phyloP scores from a whole-genome alignment of 2,329 filamentous ascomycete genomes.

The Cladosporium austrohemisphaericum region DNA sequence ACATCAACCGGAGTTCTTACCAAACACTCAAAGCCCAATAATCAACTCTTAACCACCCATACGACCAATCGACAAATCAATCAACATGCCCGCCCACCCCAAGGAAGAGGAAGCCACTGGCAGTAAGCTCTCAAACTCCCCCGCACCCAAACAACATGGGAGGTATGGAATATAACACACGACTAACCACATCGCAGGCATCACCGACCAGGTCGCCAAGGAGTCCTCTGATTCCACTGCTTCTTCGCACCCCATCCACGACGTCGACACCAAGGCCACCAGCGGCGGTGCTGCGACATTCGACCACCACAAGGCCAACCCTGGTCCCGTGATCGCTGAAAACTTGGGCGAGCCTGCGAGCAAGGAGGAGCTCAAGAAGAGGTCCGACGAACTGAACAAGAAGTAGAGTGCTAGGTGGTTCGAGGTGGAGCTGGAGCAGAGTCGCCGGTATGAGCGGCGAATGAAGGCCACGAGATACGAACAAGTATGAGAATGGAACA shows the following conservation, averaged over 20 bases:
- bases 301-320: conserved; percentile 42
- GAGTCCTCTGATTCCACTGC: conserved; percentile 42
- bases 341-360: conserved; percentile 43
- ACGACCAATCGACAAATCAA: background rate
- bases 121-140: conserved; percentile 31
- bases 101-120: conserved; percentile 37
- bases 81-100: conserved; percentile 41
- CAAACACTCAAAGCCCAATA: background rate
- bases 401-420: conserved; percentile 4
- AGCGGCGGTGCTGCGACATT: conserved; percentile 35
- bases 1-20: no score
- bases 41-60: background rate
- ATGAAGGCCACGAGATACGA: conserved; percentile 4
- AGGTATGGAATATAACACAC: background rate
- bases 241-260: conserved; percentile 35
- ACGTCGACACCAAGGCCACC: conserved; percentile 29
- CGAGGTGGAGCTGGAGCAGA: no score
- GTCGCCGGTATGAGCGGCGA: no score
- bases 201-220: conserved; percentile 45
- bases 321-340: conserved; percentile 44
- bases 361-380: conserved; percentile 49
- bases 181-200: conserved; percentile 28
- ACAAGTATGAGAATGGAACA: conserved; percentile 4
- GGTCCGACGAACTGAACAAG: conserved; percentile 50
- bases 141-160: background rate